Conservation (phyloP, 495 filamentous ascomycete genomes). For the Aspergillus saccharolyticus region DNA sequence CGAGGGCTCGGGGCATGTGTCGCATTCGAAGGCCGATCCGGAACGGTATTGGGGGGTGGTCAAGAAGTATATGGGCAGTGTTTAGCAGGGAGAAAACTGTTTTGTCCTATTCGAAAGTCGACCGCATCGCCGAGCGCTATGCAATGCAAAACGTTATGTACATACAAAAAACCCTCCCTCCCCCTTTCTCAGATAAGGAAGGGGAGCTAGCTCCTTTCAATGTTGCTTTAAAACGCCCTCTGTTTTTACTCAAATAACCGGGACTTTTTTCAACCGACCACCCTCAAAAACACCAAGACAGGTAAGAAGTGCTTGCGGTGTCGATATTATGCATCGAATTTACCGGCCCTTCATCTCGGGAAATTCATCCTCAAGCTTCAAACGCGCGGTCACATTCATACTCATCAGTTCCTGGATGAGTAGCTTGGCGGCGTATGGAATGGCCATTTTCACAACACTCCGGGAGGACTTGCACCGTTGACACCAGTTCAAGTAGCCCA, state of each 20-base stretch:
- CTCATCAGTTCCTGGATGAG: conserved; percentile 93
- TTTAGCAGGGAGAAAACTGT: background rate
- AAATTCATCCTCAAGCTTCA: conserved; percentile 91
- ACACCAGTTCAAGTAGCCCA: conserved; percentile 93
- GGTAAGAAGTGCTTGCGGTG: background rate
- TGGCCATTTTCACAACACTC: conserved; percentile 81
- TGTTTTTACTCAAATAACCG: conserved; percentile 1
- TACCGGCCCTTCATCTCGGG: conserved; percentile 49
- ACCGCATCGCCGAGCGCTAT: conserved; percentile 22
- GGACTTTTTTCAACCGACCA: conserved; percentile 1
- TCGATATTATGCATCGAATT: background rate
- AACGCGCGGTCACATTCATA: conserved; percentile 89
- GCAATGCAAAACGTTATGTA: conserved; percentile 22
- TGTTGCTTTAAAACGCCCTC: background rate
- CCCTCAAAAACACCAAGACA: background rate
- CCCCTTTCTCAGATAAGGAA: no score
- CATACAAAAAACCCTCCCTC: background rate
- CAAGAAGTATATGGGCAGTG: conserved; percentile 9
- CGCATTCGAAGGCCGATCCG: conserved; percentile 38
- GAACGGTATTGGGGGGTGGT: conserved; percentile 43
- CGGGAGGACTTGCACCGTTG: conserved; percentile 79
- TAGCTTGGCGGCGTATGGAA: conserved; percentile 98
- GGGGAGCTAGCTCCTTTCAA: conserved; percentile 7
- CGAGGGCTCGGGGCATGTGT: conserved; percentile 37
- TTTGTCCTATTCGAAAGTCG: background rate